Base-by-base conservation (phyloP, 176 grass and related monocot genomes). In the Aechmea fasciata region DNA sequence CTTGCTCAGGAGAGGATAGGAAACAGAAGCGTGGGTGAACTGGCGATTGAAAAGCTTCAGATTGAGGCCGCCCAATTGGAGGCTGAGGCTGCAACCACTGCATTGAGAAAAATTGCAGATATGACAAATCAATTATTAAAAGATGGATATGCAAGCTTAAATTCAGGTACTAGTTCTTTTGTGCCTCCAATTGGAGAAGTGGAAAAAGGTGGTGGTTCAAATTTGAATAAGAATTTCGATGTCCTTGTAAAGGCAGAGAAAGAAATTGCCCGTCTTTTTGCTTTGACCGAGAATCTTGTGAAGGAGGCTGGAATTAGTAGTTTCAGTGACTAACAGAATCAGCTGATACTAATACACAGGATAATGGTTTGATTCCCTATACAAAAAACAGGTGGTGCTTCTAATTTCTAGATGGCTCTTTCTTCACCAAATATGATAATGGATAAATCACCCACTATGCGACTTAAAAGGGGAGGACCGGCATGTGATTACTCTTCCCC, bases 201-300 rank as follows among this genome's bases (percentile, higher is more conserved):
- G 9, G 48, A 61, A 20, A 14, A 23, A 69, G 59, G 22, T n/a
- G 50, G 5, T 41, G 23, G 50, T 65, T 79, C 75, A 19, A 52
- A 62, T 50, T 14, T 63, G 10, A 26, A 67, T 76, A 52, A 67
- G 72, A 73, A 70, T 69, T 48, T 48, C 2, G 50, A 75, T 70
- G 66, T 66, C 20, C 78, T 90, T 52, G 29, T 85, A 15, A 66
- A 83, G 73, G 80, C 83, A 65, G 81, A 80, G 69, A 83, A 78
- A 50, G 83, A 90, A 15, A 69, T 90, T 13, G 61, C 47, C 62
- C 54, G 15, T 50, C 77, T 86, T 19, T 83, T 90, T 65, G 79
- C 77, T 59, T 80, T 90, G 83, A 80, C 87, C 59, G 68, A 83
- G 73, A 66, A 81, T 50, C 77, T 86, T 3, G 33, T 86, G 17